Conservation (phyloP, 345 rosid species). For the Lepidium africanum region DNA sequence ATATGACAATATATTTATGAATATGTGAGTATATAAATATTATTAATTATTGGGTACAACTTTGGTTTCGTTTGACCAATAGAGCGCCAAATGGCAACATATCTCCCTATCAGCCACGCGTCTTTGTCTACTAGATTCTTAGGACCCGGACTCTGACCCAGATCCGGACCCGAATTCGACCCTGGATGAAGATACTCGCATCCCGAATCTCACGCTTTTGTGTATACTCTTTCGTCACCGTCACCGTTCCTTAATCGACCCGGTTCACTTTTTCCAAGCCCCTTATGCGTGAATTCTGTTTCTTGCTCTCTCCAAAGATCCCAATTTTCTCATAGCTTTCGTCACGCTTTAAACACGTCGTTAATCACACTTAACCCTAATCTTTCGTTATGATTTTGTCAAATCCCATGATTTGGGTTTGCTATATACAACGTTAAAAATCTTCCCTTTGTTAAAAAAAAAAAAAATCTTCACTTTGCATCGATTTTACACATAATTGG, state of each 20-base stretch:
- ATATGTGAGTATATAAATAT: too few relatives aligned
- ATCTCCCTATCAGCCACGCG: neutral
- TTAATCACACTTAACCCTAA: neutral
- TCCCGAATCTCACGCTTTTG: slow-evolving; percentile 2
- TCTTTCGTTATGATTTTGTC: neutral
- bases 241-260: neutral
- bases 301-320: neutral
- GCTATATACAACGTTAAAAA: neutral
- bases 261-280: neutral
- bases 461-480: neutral
- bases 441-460: neutral
- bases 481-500: neutral
- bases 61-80: too few relatives aligned
- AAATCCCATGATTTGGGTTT: slow-evolving; percentile 7
- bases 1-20: too few relatives aligned
- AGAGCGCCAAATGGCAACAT: too few relatives aligned
- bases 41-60: too few relatives aligned
- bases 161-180: neutral
- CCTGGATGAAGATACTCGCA: neutral
- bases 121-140: neutral
- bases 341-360: neutral
- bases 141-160: neutral
- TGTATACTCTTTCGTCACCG: neutral
- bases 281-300: slow-evolving; percentile 16
- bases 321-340: neutral